A percentile compares a stretch with the other conserved stretches of the same genome.
phyloP scores from a whole-genome alignment of 306 rosid species.

The Geum urbanum region DNA sequence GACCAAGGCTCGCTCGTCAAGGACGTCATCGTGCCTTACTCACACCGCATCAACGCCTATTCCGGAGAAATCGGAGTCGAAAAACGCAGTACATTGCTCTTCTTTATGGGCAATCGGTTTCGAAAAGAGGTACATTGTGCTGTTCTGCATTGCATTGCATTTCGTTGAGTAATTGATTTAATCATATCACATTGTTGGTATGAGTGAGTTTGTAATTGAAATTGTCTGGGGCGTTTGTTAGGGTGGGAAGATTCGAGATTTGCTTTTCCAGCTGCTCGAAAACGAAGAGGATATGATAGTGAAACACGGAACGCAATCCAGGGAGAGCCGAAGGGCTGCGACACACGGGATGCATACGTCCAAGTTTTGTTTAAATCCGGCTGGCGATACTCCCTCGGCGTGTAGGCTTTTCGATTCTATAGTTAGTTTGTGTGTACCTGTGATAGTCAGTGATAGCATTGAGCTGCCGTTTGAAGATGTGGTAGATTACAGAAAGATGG shows the following conservation, averaged over 20 bases:
- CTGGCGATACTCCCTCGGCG: slow-evolving; percentile 98
- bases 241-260: slow-evolving; percentile 94
- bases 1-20: slow-evolving; percentile 88
- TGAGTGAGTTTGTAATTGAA: too few relatives aligned
- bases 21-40: slow-evolving; percentile 80
- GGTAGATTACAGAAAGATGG: slow-evolving; percentile 77
- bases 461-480: slow-evolving; percentile 95
- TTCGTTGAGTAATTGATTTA: too few relatives aligned
- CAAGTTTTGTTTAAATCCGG: slow-evolving; percentile 89
- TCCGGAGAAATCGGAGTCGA: slow-evolving; percentile 46
- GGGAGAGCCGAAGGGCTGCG: slow-evolving; percentile 88
- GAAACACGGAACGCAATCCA: slow-evolving; percentile 91
- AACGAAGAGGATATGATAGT: slow-evolving; percentile 61
- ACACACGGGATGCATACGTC: slow-evolving; percentile 91
- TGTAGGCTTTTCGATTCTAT: slow-evolving; percentile 93
- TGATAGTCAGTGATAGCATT: slow-evolving; percentile 69
- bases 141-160: too few relatives aligned
- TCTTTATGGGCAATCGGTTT: slow-evolving; percentile 91
- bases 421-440: slow-evolving; percentile 91
- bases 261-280: slow-evolving; percentile 72
- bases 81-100: slow-evolving; percentile 61
- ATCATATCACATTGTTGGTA: too few relatives aligned
- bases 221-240: slow-evolving; percentile 23
- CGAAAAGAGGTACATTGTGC: slow-evolving; percentile 72
- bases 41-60: slow-evolving; percentile 64